A percentile compares a stretch with the other conserved stretches of the same genome.
Conservation (phyloP, 2,329 filamentous ascomycete genomes). For the Remersonia thermophila region DNA sequence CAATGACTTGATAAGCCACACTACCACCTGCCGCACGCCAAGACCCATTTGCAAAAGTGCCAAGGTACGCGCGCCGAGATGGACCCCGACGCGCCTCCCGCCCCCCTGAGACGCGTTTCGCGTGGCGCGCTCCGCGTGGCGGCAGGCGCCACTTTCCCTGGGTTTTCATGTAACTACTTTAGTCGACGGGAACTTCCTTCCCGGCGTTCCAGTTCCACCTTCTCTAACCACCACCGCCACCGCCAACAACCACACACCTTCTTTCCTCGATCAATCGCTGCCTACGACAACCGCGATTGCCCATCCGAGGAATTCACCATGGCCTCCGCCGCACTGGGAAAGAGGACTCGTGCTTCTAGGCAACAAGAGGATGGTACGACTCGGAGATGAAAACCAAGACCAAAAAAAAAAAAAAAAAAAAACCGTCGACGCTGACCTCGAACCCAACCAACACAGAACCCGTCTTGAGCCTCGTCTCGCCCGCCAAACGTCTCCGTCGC, state of each 20-base stretch:
- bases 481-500: slow-evolving; percentile 34
- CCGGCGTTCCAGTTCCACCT: not conserved
- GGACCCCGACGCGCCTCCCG: no score
- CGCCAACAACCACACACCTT: no score
- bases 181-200: slow-evolving; percentile 6
- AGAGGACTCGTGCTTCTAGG: slow-evolving; percentile 21
- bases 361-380: slow-evolving; percentile 1
- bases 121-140: slow-evolving; percentile 9
- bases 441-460: slow-evolving; percentile 9
- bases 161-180: slow-evolving; percentile 7
- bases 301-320: slow-evolving; percentile 9
- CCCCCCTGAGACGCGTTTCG: slow-evolving; percentile 9
- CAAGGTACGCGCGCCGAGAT: no score
- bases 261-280: slow-evolving; percentile 6
- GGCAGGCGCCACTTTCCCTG: slow-evolving; percentile 3
- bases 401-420: slow-evolving; percentile 10
- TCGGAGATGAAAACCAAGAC: no score
- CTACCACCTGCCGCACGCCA: no score
- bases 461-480: slow-evolving; percentile 17
- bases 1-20: no score
- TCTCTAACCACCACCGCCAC: slow-evolving; percentile 11
- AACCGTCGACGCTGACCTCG: not conserved
- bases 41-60: no score
- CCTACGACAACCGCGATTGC: slow-evolving; percentile 8
- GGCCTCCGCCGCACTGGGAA: slow-evolving; percentile 20